These are phyloP conservation scores for Microbotryum silenes-acaulis DNA, from an alignment of 1,284 basidiomycete species.

Conservation along the genomic window DNA sequence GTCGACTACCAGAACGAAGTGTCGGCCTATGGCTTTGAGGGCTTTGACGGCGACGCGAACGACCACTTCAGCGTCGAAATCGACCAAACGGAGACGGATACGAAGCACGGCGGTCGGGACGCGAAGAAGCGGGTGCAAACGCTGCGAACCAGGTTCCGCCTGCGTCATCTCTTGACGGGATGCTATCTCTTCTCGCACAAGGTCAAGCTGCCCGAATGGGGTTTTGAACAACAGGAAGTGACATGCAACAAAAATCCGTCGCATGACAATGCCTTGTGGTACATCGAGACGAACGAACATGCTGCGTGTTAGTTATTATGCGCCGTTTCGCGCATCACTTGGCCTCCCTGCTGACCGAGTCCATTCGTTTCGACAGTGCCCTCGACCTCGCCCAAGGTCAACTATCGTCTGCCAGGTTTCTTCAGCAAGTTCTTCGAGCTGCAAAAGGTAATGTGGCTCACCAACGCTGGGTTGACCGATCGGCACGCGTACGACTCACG, in stretches of 20 bases:
- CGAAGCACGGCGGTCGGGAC: conserved; percentile 49
- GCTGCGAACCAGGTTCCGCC: conserved; percentile 71
- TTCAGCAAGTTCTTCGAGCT: conserved; percentile 84
- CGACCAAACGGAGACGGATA: conserved; percentile 44
- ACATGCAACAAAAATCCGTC: conserved; percentile 66
- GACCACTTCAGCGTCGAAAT: conserved; percentile 96
- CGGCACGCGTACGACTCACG: conserved; percentile 91
- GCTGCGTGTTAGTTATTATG: conserved; percentile 54
- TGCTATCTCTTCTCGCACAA: conserved; percentile 98
- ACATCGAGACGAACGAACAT: conserved; percentile 78
- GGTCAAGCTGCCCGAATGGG: conserved; percentile 95
- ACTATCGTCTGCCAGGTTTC: conserved; percentile 69
- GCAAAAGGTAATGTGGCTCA: conserved; percentile 96
- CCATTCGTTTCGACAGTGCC: conserved; percentile 51
- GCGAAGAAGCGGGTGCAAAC: conserved; percentile 67
- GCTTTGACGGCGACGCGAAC: conserved; percentile 80
- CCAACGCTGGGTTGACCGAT: conserved; percentile 90
- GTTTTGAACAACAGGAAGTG: conserved; percentile 91
- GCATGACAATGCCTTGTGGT: conserved; percentile 86
- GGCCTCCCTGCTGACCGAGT: background rate
- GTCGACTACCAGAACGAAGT: conserved; percentile 99
- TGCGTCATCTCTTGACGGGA: conserved; percentile 77
- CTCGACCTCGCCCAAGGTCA: conserved; percentile 65
- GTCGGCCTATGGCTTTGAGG: conserved; percentile 81
- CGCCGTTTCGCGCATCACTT: conserved; percentile 1